Base-by-base conservation (phyloP, 495 filamentous ascomycete species). In the Xylaria flabelliformis region DNA sequence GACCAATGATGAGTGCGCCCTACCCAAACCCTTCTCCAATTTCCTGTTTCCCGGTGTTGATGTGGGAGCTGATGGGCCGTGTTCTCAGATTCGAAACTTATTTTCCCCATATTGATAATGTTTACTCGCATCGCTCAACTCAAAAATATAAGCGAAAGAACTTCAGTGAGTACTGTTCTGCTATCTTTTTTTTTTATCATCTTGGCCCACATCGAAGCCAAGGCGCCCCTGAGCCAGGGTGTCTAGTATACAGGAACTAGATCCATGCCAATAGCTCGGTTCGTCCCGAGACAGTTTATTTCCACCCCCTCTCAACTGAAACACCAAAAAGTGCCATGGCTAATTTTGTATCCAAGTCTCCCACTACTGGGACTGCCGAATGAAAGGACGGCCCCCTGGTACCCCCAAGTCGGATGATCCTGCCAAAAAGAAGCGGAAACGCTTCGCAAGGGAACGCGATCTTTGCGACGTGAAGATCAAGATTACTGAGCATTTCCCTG, bases 401-500 rank as follows among this genome's bases (percentile, higher is more conserved):
- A 96, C 93, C 36, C 91, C 92, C 59, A 95, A 95, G 78, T 94
- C 92, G 34, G 87, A 93, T 46, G 92, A 97, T 74, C 94, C 94
- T 0, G 92, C 91, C 74, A 95, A 94, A 82, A 96, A 94, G 85
- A 97, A 96, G 81, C 88, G 94, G 64, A 96, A 95, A 80, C 91
- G 94, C 29, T 89, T 87, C 17, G 91, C 91, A 26, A 85, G 94
- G 51, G 89, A 93, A 77, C 87, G 91, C 0, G 91, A 96, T 79
- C 86, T 95, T 29, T 97, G 94, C 81, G 92, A 96, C 79, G 93
- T 97, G 73, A 97, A 96, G 80, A 95, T 97, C 78, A 97, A 96
- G 81, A 94, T 97, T 68, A 94, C 93, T 4, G 93, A 97, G 79
- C 93, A 92, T 77, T 90, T 91, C 62, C 87, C 91, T 7, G 88